These are phyloP conservation scores for Raffaelea deltoideospora DNA, from an alignment of 2,329 filamentous ascomycete genomes.

Conservation along the genomic window DNA sequence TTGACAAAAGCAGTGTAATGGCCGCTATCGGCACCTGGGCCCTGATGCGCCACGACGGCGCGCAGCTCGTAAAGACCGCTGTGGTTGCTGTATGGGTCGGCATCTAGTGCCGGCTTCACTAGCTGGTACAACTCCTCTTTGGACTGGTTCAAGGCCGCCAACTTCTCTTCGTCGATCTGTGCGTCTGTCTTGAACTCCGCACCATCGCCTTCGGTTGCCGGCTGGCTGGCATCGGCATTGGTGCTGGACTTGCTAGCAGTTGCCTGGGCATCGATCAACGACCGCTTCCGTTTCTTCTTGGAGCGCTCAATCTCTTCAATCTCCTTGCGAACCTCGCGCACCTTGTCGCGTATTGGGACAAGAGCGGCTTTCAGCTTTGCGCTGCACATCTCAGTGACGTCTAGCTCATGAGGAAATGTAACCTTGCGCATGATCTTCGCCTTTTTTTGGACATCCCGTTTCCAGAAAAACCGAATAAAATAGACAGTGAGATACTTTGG, in stretches of 20 bases:
- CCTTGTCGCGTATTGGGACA: conserved; percentile 87
- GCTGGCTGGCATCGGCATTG: conserved; percentile 22
- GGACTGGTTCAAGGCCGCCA: conserved; percentile 55
- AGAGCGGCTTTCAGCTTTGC: conserved; percentile 73
- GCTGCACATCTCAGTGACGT: conserved; percentile 88
- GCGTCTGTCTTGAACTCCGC: conserved; percentile 84
- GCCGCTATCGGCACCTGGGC: conserved; percentile 88
- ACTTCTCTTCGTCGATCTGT: conserved; percentile 75
- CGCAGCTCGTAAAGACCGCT: conserved; percentile 91
- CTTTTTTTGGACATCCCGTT: conserved; percentile 89
- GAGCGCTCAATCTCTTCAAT: conserved; percentile 85
- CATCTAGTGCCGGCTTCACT: conserved; percentile 57
- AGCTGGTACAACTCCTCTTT: conserved; percentile 80
- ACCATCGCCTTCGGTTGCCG: conserved; percentile 47
- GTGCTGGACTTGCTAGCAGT: conserved; percentile 15
- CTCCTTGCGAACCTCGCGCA: conserved; percentile 88
- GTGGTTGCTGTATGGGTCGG: conserved; percentile 76
- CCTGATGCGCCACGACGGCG: conserved; percentile 90
- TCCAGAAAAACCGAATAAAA: conserved; percentile 98
- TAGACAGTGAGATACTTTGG: conserved; percentile 95
- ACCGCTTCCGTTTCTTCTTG: conserved; percentile 76
- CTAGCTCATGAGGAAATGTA: conserved; percentile 84
- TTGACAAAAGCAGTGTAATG: conserved; percentile 98
- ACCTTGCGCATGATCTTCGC: conserved; percentile 99
- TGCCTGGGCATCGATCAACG: conserved; percentile 26